Evolutionary conservation across 345 rosid genomes (phyloP).

Genomic region (Populus euphratica): DNA sequence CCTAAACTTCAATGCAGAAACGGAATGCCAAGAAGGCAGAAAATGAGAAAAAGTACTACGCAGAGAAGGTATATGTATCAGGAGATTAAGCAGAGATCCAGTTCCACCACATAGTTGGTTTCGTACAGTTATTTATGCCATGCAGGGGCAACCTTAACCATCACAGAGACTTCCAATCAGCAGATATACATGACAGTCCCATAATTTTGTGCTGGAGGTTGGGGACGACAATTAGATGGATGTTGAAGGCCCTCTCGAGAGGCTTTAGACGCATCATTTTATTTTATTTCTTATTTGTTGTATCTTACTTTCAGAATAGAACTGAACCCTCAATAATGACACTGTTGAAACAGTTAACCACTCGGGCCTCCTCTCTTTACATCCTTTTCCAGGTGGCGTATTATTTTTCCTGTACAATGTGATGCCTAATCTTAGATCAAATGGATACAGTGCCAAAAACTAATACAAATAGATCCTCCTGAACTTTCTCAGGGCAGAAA

Average conservation of each 20-base stretch:
- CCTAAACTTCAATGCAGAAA: constrained; percentile 34
- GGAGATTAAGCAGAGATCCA: constrained; percentile 35
- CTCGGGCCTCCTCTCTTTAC: not conserved
- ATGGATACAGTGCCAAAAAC: too few species aligned
- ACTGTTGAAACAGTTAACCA: not conserved
- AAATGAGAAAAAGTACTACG: constrained; percentile 67
- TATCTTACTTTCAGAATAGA: not conserved
- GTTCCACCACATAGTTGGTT: constrained; percentile 11
- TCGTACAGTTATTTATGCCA: constrained; percentile 11
- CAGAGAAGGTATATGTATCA: constrained; percentile 50
- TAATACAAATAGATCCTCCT: too few species aligned
- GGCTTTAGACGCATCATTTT: not conserved
- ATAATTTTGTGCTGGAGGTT: not conserved
- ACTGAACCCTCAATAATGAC: not conserved
- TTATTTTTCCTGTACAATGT: too few species aligned
- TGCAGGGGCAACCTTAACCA: not conserved
- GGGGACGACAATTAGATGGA: not conserved
- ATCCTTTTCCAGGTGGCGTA: too few species aligned
- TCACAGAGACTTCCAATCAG: constrained; percentile 14
- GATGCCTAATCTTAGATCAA: too few species aligned
- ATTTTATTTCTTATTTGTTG: not conserved
- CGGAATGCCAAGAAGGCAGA: constrained; percentile 58
- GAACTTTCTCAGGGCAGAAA: too few species aligned
- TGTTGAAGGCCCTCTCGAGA: not conserved
- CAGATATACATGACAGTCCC: not conserved